phyloP scores from a whole-genome alignment of 768 basidiomycete genomes.

The Rubroboletus satanas region DNA sequence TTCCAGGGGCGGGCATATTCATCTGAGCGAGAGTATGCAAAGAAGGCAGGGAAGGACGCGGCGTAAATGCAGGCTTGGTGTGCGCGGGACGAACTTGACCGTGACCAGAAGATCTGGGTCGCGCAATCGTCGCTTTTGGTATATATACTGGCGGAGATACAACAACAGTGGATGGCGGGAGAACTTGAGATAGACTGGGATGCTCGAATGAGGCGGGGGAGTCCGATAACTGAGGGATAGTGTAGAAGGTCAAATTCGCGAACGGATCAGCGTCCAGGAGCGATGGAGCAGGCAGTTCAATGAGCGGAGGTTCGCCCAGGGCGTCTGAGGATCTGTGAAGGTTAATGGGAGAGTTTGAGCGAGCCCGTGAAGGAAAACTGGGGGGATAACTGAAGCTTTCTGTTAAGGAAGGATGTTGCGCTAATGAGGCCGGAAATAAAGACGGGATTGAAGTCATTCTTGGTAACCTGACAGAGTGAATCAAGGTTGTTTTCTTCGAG shows the following conservation, averaged over 20 bases:
- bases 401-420: not conserved
- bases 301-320: not conserved
- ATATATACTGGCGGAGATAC: conserved; percentile 10
- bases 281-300: conserved; percentile 5
- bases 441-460: not conserved
- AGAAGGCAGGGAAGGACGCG: conserved; percentile 43
- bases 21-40: conserved; percentile 37
- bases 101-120: conserved; percentile 34
- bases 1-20: conserved; percentile 31
- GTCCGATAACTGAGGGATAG: not conserved
- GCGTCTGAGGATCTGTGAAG: not conserved
- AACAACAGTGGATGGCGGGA: conserved; percentile 9
- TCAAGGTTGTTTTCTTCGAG: not conserved
- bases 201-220: not conserved
- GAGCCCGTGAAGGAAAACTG: conserved; percentile 10
- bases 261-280: conserved; percentile 73
- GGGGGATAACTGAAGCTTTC: not conserved
- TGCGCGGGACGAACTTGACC: conserved; percentile 38
- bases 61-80: conserved; percentile 39
- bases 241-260: conserved; percentile 46
- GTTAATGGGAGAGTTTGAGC: conserved; percentile 11
- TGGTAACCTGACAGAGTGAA: not conserved
- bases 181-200: conserved; percentile 7
- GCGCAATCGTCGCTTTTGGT: conserved; percentile 12
- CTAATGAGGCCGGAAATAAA: not conserved